A percentile compares a stretch with the other conserved stretches of the same genome.
Evolutionary conservation across 225 moss, liverwort and hornwort genomes (phyloP).

Genomic region (Anthoceros angustus): DNA sequence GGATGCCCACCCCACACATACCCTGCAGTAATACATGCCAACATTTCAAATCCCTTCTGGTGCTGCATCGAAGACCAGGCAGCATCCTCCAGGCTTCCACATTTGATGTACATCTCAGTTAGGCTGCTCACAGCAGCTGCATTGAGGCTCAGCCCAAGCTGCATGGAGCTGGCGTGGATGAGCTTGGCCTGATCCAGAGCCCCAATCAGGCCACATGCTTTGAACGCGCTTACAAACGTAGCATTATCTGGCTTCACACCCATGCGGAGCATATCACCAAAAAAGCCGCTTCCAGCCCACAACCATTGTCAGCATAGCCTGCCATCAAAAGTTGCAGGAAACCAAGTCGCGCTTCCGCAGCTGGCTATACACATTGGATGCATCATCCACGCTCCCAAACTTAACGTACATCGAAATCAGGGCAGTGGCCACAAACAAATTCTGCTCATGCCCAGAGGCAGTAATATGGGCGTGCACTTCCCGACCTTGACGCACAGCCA

Average conservation of each 20-base stretch:
- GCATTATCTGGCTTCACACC: constrained; percentile 1
- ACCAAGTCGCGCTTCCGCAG: constrained; percentile 16
- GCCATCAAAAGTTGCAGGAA: constrained; percentile 27
- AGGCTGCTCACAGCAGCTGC: background rate
- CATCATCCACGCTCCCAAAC: constrained; percentile 11
- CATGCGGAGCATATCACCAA: background rate
- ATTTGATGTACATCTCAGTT: background rate
- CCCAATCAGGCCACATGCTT: background rate
- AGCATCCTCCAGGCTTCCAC: background rate
- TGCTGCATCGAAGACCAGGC: background rate
- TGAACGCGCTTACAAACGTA: background rate
- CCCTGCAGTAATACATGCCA: no score
- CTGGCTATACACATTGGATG: constrained; percentile 12
- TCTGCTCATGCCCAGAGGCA: constrained; percentile 14
- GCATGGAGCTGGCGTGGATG: background rate
- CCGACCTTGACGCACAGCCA: constrained; percentile 11
- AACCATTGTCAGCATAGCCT: constrained; percentile 16
- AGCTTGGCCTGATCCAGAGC: background rate
- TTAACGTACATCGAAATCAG: constrained; percentile 27
- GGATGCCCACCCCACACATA: no score
- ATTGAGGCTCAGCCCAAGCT: constrained; percentile 2
- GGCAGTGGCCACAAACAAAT: constrained; percentile 23
- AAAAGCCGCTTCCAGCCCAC: background rate
- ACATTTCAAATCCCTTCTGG: background rate
- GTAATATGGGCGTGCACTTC: constrained; percentile 17